phyloP scores from a whole-genome alignment of 495 filamentous ascomycete species.

The Penicillium maclennaniae region DNA sequence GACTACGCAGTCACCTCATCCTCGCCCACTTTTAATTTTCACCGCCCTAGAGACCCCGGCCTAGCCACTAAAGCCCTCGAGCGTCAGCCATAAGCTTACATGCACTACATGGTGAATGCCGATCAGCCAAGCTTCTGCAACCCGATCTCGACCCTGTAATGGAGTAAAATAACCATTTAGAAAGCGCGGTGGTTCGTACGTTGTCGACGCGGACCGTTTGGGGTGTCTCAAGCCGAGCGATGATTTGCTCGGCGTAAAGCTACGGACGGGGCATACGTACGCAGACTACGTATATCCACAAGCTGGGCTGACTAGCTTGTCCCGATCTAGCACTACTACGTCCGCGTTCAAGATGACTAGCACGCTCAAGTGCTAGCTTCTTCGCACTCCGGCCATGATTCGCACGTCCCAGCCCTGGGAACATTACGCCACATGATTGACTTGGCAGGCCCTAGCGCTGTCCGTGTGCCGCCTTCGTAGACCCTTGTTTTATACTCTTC shows the following conservation, averaged over 20 bases:
- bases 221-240: conserved; percentile 18
- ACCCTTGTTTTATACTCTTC: not conserved
- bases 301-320: conserved; percentile 8
- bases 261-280: conserved; percentile 25
- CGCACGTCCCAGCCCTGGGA: conserved; percentile 13
- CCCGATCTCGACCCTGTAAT: conserved; percentile 15
- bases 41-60: not conserved
- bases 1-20: not conserved
- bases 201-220: conserved; percentile 4
- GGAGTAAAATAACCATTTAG: not conserved
- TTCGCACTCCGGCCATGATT: conserved; percentile 14
- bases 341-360: conserved; percentile 10
- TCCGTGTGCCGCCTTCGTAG: too few species aligned
- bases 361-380: not conserved
- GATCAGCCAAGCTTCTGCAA: conserved; percentile 24
- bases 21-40: not conserved
- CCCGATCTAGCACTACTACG: conserved; percentile 15
- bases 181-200: conserved; percentile 3
- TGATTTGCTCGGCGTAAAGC: conserved; percentile 16
- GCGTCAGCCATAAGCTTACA: not conserved
- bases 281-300: conserved; percentile 27
- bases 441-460: conserved; percentile 12
- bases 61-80: not conserved
- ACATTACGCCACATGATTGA: conserved; percentile 25
- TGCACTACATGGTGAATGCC: conserved; percentile 3